Percentiles rank a stretch among this genome's conserved stretches.
Conservation (phyloP, 352 stramenopile species). For the Globisporangium canariense region DNA sequence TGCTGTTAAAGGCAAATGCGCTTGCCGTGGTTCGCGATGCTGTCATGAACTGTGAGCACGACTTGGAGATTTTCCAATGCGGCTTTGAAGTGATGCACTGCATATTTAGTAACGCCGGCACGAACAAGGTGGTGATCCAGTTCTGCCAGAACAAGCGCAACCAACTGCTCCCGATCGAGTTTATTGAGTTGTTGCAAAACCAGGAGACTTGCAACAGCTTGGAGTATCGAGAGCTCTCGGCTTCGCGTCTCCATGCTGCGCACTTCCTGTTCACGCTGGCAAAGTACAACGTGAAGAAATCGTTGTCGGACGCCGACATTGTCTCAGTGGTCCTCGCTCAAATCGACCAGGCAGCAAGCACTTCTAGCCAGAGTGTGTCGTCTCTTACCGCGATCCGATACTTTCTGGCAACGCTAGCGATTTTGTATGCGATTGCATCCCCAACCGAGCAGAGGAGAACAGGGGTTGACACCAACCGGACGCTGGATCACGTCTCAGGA, state of each 20-base stretch:
- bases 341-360: slow-evolving; percentile 7
- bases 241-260: slow-evolving; percentile 13
- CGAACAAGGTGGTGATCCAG: slow-evolving; percentile 13
- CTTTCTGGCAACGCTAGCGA: slow-evolving; percentile 27
- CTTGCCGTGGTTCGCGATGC: slow-evolving; percentile 23
- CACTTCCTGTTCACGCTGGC: slow-evolving; percentile 32
- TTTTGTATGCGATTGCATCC: slow-evolving; percentile 19
- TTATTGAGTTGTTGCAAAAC: slow-evolving; percentile 16
- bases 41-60: slow-evolving; percentile 17
- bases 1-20: slow-evolving; percentile 17
- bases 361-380: neutral
- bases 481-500: neutral
- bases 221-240: neutral
- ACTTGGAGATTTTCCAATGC: slow-evolving; percentile 22
- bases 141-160: slow-evolving; percentile 28
- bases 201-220: neutral
- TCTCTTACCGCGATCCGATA: slow-evolving; percentile 13
- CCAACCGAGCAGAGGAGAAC: slow-evolving; percentile 2
- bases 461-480: neutral
- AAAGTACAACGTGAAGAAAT: slow-evolving; percentile 31
- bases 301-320: slow-evolving; percentile 17
- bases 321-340: slow-evolving; percentile 4
- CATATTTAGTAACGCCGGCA: slow-evolving; percentile 19
- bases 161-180: slow-evolving; percentile 23
- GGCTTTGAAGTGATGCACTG: slow-evolving; percentile 23